Percentiles rank a stretch among this genome's conserved stretches.
These are phyloP conservation scores for Aspergillus bombycis DNA, from an alignment of 2,329 filamentous ascomycete species.

Conservation along the genomic window DNA sequence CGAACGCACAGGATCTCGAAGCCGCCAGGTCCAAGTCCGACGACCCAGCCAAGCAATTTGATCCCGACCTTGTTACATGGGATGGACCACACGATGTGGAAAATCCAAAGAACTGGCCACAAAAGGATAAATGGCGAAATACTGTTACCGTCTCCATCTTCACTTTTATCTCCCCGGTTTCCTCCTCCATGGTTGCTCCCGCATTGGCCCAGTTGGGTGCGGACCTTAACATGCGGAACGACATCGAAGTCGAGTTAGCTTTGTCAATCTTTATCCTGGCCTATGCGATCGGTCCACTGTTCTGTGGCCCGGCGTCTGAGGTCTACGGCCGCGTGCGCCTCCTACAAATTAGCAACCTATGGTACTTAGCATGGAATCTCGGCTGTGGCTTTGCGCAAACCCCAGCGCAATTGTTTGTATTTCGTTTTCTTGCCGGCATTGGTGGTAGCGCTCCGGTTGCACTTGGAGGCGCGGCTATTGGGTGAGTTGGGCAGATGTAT, in stretches of 20 bases:
- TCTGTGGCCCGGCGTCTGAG: slow-evolving; percentile 21
- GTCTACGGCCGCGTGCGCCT: slow-evolving; percentile 17
- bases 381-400: slow-evolving; percentile 45
- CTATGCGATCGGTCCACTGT: slow-evolving; percentile 44
- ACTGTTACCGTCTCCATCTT: slow-evolving; percentile 59
- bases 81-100: neutral
- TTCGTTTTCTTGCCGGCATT: slow-evolving; percentile 61
- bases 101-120: slow-evolving; percentile 57
- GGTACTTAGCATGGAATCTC: slow-evolving; percentile 20
- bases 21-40: neutral
- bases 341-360: slow-evolving; percentile 18
- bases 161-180: slow-evolving; percentile 65
- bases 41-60: neutral
- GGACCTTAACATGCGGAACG: slow-evolving; percentile 55
- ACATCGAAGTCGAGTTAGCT: slow-evolving; percentile 49
- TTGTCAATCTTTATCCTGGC: slow-evolving; percentile 60
- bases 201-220: slow-evolving; percentile 53
- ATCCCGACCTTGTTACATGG: neutral
- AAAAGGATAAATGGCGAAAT: slow-evolving; percentile 59
- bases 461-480: slow-evolving; percentile 46
- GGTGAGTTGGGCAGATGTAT: slow-evolving; percentile 30
- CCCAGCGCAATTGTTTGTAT: slow-evolving; percentile 41
- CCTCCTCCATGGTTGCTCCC: slow-evolving; percentile 62
- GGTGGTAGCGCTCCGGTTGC: slow-evolving; percentile 53
- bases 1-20: neutral